Base-by-base conservation (phyloP, 768 basidiomycete genomes). In the Pleurotus cornucopiae region DNA sequence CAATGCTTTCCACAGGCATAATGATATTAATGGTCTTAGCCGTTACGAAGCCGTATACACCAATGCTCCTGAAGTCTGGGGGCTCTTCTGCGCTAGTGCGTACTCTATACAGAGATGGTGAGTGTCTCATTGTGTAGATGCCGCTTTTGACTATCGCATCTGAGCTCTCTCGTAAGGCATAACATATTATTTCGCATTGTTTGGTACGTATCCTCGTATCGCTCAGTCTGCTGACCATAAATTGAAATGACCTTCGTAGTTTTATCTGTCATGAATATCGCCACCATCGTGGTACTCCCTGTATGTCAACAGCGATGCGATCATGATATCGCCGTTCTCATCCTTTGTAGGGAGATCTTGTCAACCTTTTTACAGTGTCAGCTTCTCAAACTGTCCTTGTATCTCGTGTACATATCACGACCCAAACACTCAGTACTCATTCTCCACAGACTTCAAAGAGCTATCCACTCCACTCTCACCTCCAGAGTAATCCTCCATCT, bases 401-500 rank as follows among this genome's bases (percentile, higher is more conserved):
- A 43, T n/a, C 3, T n/a, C 41, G 5, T 43, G 14, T n/a, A 43
- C 11, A n/a, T n/a, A 43, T 43, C 41, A 43, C 41, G 2, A 43
- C 20, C 4, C 41, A n/a, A 20, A 43, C 13, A 20, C 14, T 43
- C 30, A 34, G 30, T 34, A 34, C 30, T 34, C 30, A 34, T 34
- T 34, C 30, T 34, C 30, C 7, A 7, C 2, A 43, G 41, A 20
- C 41, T 43, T 16, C n/a, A 43, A 20, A 43, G 41, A 43, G 41
- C 41, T n/a, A 20, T 43, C 20, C 41, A 43, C 20, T n/a, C 41
- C 41, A 43, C 41, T n/a, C 41, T 43, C 20, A 43, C 41, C 26
- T 18, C 52, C 39, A 44, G 5, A 44, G 18, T 23, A 14, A 9
- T 30, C 43, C 60, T 46, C 56, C 52, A 49, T 58, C 62, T 61